Conservation (phyloP, 345 rosid species). For the Dipteronia dyeriana region DNA sequence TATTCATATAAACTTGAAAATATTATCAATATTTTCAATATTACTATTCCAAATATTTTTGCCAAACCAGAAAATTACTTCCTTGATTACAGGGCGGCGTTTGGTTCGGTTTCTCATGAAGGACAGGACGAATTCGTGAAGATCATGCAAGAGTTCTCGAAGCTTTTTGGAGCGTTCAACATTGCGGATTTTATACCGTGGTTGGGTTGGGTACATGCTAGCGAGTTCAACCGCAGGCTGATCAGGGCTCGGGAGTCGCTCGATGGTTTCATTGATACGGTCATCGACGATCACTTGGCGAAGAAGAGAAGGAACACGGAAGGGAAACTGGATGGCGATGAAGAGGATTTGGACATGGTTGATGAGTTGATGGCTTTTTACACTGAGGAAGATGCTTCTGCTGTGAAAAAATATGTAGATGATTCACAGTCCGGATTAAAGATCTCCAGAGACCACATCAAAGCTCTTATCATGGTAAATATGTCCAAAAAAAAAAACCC, state of each 20-base stretch:
- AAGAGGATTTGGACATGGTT: slow-evolving; percentile 67
- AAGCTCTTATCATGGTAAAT: slow-evolving; percentile 88
- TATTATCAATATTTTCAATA: too few relatives aligned
- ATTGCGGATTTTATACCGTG: slow-evolving; percentile 74
- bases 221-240: slow-evolving; percentile 50
- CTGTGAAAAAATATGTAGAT: slow-evolving; percentile 28
- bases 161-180: slow-evolving; percentile 84
- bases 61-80: too few relatives aligned
- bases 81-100: slow-evolving; percentile 65
- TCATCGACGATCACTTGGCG: slow-evolving; percentile 70
- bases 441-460: slow-evolving; percentile 73
- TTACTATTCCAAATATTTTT: too few relatives aligned
- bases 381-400: slow-evolving; percentile 34
- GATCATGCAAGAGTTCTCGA: slow-evolving; percentile 86
- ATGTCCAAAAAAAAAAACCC: too few relatives aligned
- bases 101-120: slow-evolving; percentile 58
- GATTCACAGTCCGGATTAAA: slow-evolving; percentile 50
- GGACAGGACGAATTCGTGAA: slow-evolving; percentile 69
- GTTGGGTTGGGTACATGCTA: slow-evolving; percentile 62
- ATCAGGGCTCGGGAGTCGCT: slow-evolving; percentile 59
- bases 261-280: slow-evolving; percentile 70
- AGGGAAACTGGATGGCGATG: slow-evolving; percentile 3
- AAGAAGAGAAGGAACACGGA: slow-evolving; percentile 29
- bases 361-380: slow-evolving; percentile 82
- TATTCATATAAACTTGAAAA: too few relatives aligned